Evolutionary conservation across 768 basidiomycete genomes (phyloP), one percentile per base, ranked within the genome.

Genomic region (Solioccasus polychromus): DNA sequence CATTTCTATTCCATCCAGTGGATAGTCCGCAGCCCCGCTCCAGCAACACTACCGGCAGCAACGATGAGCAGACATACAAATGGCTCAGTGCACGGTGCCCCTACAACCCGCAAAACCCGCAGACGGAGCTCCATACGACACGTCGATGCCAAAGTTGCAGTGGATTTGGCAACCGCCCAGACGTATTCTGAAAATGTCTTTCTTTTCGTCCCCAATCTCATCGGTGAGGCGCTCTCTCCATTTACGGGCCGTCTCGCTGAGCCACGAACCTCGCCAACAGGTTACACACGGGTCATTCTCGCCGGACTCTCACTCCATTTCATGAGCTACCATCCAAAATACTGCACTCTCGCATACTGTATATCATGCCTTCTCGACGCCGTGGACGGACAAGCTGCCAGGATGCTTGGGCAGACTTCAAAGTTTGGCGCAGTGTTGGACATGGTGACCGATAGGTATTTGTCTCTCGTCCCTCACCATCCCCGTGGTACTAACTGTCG

Each of bases 341-440:
- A 85, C 59, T 94, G 91, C 68, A 97, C 93, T 0, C 62, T 94
- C 31, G 73, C 90, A 25, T 99, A 99, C 68, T 79, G 80, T 47
- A 68, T 97, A 45, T 97, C 93, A 10, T 93, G 91, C 64, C 75
- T 99, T 34, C 74, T 99, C 55, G 96, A 99, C 61, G 96, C 92
- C 14, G 86, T 94, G 23, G 96, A 98, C 53, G 96, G 96, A 3
- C 84, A 87, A 60, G 94, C 88, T 8, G 96, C 96, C 11, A 76
- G 96, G 36, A 82, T 83, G 1, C 71, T 96, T 32, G 83, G 82
- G 10, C 94, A 99, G 69, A 87, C 92, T 5, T 92, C 89, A 44
- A 94, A 95, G 70, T 97, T 98, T 68, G 96, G 96, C 19, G 93
- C 92, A 3, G 95, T 98, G 35, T 70, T 99, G 58, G 96, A 99